phyloP scores from a whole-genome alignment of 2,329 filamentous ascomycete genomes.

The Fusarium foetens region DNA sequence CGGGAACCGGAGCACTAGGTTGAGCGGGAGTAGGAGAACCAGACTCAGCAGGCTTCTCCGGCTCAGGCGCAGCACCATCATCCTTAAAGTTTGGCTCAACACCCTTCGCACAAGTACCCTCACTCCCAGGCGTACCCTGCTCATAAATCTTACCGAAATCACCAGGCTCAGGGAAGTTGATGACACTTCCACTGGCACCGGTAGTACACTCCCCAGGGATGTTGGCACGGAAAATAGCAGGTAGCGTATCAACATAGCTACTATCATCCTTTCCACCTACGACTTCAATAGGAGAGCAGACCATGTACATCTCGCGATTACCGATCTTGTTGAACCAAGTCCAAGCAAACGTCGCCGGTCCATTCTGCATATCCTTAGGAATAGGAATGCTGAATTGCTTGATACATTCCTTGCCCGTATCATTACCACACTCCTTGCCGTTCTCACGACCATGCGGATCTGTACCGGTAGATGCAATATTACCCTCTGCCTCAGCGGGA shows the following conservation, averaged over 20 bases:
- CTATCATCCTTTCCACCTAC: conserved; percentile 49
- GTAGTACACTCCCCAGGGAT: conserved; percentile 42
- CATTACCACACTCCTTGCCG: conserved; percentile 37
- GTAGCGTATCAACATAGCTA: conserved; percentile 32
- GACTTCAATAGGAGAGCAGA: conserved; percentile 78
- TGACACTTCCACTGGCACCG: conserved; percentile 27
- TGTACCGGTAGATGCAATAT: conserved; percentile 2
- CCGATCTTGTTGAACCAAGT: conserved; percentile 81
- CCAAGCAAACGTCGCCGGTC: conserved; percentile 77
- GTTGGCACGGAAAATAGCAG: conserved; percentile 40
- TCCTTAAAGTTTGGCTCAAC: conserved; percentile 38
- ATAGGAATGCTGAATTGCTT: conserved; percentile 42
- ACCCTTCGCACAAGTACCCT: conserved; percentile 32
- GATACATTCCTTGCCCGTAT: conserved; percentile 37
- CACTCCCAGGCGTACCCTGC: conserved; percentile 7
- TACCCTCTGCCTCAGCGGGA: conserved; percentile 40
- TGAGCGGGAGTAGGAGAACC: background rate
- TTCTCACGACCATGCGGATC: conserved; percentile 38
- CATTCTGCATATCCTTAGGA: conserved; percentile 47
- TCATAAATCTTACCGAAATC: conserved; percentile 39
- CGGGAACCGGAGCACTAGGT: too few relatives aligned
- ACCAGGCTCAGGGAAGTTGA: conserved; percentile 42
- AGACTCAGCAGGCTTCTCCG: conserved; percentile 6
- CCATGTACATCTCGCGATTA: conserved; percentile 89
- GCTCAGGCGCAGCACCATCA: background rate